phyloP scores from a whole-genome alignment of 2,329 filamentous ascomycete species.

The Talaromyces atroroseus region DNA sequence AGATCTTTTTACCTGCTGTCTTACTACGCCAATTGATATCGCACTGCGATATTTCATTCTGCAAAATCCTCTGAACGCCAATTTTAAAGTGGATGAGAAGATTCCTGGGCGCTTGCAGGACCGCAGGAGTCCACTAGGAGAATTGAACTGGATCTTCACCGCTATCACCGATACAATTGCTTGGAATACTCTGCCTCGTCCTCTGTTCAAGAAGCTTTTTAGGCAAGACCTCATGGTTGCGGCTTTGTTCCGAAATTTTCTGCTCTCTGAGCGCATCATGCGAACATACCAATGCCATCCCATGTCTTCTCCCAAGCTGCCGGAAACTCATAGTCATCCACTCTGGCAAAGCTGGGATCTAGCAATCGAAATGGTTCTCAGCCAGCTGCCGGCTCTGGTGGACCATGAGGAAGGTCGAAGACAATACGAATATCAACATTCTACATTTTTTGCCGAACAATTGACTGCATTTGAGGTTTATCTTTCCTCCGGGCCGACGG shows the following conservation, averaged over 20 bases:
- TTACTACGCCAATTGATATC: constrained; percentile 97
- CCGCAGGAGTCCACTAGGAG: constrained; percentile 84
- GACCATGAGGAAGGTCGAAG: constrained; percentile 70
- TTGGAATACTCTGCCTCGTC: constrained; percentile 87
- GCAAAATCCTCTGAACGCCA: constrained; percentile 70
- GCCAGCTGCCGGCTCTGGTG: constrained; percentile 76
- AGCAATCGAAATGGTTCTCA: constrained; percentile 88
- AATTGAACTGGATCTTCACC: constrained; percentile 99
- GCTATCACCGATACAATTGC: constrained; percentile 98
- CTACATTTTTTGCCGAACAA: constrained; percentile 94
- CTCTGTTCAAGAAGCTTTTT: constrained; percentile 94
- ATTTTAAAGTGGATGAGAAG: constrained; percentile 71
- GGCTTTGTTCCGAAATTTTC: constrained; percentile 90
- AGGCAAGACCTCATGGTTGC: constrained; percentile 98
- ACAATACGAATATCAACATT: constrained; percentile 87
- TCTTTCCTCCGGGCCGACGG: constrained; percentile 72
- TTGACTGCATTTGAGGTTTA: constrained; percentile 97
- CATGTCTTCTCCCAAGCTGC: constrained; percentile 84
- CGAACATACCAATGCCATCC: constrained; percentile 92
- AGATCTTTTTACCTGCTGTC: constrained; percentile 90
- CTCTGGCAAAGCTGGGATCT: constrained; percentile 98
- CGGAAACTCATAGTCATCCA: constrained; percentile 89
- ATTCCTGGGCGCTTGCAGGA: constrained; percentile 90
- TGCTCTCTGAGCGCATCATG: constrained; percentile 93
- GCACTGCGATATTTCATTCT: constrained; percentile 93